These are phyloP conservation scores for Lentinula sp. DNA, from an alignment of 768 basidiomycete genomes.

Conservation along the genomic window DNA sequence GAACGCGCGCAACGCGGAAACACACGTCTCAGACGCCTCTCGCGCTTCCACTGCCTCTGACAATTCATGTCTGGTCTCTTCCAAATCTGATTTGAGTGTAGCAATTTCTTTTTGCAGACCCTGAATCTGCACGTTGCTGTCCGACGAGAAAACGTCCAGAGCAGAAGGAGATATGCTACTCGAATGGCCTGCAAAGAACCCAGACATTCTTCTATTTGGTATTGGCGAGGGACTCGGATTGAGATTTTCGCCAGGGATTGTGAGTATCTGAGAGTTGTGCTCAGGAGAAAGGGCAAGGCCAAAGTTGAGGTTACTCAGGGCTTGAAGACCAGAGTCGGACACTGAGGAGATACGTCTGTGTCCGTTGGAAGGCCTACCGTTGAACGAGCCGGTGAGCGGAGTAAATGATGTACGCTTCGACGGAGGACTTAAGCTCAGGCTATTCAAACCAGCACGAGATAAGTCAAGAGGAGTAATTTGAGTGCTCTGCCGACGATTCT, in stretches of 20 bases:
- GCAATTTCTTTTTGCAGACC: conserved; percentile 55
- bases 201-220: conserved; percentile 37
- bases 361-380: conserved; percentile 32
- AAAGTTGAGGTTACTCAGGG: conserved; percentile 20
- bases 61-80: conserved; percentile 60
- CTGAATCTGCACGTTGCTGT: conserved; percentile 52
- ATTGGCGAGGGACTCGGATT: conserved; percentile 14
- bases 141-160: conserved; percentile 22
- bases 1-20: conserved; percentile 76
- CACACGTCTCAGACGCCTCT: conserved; percentile 83
- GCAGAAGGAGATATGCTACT: conserved; percentile 28
- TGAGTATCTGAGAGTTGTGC: conserved; percentile 25
- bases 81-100: conserved; percentile 51
- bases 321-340: conserved; percentile 46
- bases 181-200: conserved; percentile 40
- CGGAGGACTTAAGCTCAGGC: conserved; percentile 34
- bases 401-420: conserved; percentile 74
- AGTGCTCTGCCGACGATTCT: conserved; percentile 60
- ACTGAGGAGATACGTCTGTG: conserved; percentile 75
- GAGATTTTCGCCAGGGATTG: conserved; percentile 25
- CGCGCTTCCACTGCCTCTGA: conserved; percentile 76
- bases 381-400: conserved; percentile 55
- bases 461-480: conserved; percentile 43
- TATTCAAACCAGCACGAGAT: conserved; percentile 37
- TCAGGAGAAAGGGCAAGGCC: conserved; percentile 8